Conservation (phyloP, 1,284 basidiomycete species). For the Fistulinella cinereoalba region DNA sequence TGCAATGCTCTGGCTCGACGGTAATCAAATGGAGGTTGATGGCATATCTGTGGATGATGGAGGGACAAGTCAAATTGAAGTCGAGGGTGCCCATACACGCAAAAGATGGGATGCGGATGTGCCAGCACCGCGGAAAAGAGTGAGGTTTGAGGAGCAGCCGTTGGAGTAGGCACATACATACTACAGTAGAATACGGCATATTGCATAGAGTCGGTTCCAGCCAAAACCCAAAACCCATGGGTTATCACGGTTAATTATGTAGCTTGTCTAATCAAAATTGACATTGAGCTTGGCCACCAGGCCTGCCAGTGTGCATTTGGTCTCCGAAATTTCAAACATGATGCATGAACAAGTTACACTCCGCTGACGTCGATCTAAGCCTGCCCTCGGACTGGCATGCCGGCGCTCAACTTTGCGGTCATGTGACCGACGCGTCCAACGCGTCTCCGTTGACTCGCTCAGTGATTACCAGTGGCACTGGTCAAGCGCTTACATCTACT, state of each 20-base stretch:
- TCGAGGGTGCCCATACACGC: conserved; percentile 6
- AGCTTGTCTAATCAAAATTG: no score
- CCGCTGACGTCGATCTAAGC: no score
- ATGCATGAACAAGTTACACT: no score
- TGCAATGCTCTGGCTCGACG: conserved; percentile 15
- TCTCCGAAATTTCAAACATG: no score
- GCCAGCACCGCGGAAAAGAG: conserved; percentile 15
- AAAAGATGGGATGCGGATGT: neutral
- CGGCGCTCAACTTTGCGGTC: conserved; percentile 9
- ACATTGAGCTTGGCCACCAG: no score
- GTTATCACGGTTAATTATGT: no score
- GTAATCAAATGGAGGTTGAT: conserved; percentile 3
- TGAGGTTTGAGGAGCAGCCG: conserved; percentile 19
- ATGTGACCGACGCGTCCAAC: conserved; percentile 26
- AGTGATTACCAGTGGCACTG: neutral
- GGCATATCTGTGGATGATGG: neutral
- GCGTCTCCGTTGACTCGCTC: conserved; percentile 11
- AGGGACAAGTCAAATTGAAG: conserved; percentile 5
- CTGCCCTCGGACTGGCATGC: no score
- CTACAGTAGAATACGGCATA: no score
- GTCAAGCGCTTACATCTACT: neutral
- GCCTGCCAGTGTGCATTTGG: no score
- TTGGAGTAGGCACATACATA: no score
- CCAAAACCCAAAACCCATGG: no score
- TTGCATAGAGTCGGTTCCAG: no score